phyloP scores from a whole-genome alignment of 495 filamentous ascomycete genomes.

The Tuber magnatum region DNA sequence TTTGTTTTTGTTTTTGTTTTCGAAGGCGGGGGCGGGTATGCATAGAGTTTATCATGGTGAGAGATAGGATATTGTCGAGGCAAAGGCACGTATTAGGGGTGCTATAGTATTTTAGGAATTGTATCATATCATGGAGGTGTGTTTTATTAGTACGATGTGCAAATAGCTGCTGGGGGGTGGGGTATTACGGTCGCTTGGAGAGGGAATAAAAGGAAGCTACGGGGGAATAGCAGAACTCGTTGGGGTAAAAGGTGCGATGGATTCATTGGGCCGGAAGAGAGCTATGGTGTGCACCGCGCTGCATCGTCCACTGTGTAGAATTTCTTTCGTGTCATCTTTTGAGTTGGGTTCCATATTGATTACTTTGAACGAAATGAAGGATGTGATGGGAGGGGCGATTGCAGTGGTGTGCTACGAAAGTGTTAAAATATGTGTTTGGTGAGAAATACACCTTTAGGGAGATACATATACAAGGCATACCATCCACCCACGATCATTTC shows the following conservation, averaged over 20 bases:
- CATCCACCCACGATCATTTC: neutral
- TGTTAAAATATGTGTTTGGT: neutral
- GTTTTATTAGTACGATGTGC: too few species aligned
- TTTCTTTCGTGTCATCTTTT: neutral
- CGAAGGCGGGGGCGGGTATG: too few species aligned
- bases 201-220: too few species aligned
- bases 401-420: neutral
- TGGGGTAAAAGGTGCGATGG: too few species aligned
- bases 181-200: neutral
- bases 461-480: neutral
- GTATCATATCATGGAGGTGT: neutral
- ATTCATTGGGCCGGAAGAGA: too few species aligned
- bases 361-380: neutral
- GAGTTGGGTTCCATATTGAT: neutral
- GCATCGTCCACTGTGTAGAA: too few species aligned
- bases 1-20: neutral
- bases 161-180: neutral
- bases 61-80: too few species aligned
- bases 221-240: too few species aligned
- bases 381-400: neutral
- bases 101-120: neutral
- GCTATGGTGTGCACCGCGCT: too few species aligned
- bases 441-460: neutral
- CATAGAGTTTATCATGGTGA: too few species aligned
- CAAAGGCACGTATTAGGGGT: too few species aligned